Evolutionary conservation across 1,284 basidiomycete species (phyloP).

Genomic region (Ganoderma leucocontextum): DNA sequence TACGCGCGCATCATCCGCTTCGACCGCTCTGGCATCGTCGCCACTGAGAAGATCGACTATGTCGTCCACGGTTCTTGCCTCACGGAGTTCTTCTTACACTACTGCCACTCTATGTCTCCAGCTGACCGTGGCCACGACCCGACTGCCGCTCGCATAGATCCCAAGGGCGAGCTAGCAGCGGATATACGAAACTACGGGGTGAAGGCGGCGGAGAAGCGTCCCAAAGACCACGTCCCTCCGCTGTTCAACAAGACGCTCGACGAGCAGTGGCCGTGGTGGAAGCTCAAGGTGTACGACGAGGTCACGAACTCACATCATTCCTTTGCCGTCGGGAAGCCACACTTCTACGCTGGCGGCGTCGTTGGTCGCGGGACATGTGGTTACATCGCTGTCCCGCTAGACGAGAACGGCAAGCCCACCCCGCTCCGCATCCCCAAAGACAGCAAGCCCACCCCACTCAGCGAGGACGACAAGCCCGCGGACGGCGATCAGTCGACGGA

Average conservation of each 20-base stretch:
- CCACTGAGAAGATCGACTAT: conserved; percentile 25
- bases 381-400: conserved; percentile 17
- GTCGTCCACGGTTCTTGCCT: background rate
- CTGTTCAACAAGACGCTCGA: conserved; percentile 13
- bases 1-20: conserved; percentile 21
- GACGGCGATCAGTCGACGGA: conserved; percentile 9
- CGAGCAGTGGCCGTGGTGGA: conserved; percentile 22
- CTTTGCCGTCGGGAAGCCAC: conserved; percentile 22
- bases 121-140: conserved; percentile 25
- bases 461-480: background rate
- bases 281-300: conserved; percentile 6
- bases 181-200: background rate
- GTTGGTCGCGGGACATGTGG: conserved; percentile 25
- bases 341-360: conserved; percentile 9
- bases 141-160: conserved; percentile 10
- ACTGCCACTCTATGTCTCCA: no score
- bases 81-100: conserved; percentile 4
- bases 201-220: background rate
- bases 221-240: conserved; percentile 1
- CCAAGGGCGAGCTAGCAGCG: background rate
- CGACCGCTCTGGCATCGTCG: conserved; percentile 23
- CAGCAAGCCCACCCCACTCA: background rate
- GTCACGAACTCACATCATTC: background rate
- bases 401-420: background rate
- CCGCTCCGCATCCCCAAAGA: background rate